Evolutionary conservation across 768 basidiomycete genomes (phyloP), one percentile per base, ranked within the genome.

Genomic region (Fibroporia radiculosa): DNA sequence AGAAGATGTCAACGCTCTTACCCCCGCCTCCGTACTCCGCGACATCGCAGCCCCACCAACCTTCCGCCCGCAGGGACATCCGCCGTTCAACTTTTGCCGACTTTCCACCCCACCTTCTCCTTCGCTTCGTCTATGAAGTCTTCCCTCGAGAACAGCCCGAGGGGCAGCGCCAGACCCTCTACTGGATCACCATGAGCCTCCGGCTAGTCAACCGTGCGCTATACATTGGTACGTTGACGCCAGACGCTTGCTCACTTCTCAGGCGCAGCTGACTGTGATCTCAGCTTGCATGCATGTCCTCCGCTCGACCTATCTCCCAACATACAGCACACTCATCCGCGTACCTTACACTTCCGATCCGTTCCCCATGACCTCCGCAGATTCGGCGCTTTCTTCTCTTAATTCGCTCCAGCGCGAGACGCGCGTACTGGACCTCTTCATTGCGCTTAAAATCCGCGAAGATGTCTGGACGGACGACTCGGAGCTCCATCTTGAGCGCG

Each of bases 261-360:
- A 8, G 7, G 23, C 22, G 25, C 23, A 31, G 5, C 16, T 8
- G 5, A 16, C 16, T 11, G 7, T 36, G 3, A 14, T 6, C 40
- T 8, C 44, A 81, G 83, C 85, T 11, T 85, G 75, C 62, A 90
- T 88, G 86, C 80, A 89, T 53, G 74, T 90, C 48, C 71, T 92
- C 3, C 76, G 89, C 28, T 83, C 82, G 0, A 77, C 78, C 0
- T 89, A 88, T 60, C 67, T 91, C 33, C 74, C 78, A 5, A 66
- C 75, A 0, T 92, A 91, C 57, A 63, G 65, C 19, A 65, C 70
- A 13, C 71, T 82, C 36, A 69, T 92, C 48, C 75, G 79, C 20
- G 56, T 69, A 0, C 84, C 84, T 0, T 89, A 90, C 62, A 69
- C 82, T 3, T 82, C 82, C 35, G 85, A 92, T 52, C 86, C 88